A percentile compares a stretch with the other conserved stretches of the same genome.
phyloP scores from a whole-genome alignment of 1,284 basidiomycete genomes.

The Singerocomus inundabilis region DNA sequence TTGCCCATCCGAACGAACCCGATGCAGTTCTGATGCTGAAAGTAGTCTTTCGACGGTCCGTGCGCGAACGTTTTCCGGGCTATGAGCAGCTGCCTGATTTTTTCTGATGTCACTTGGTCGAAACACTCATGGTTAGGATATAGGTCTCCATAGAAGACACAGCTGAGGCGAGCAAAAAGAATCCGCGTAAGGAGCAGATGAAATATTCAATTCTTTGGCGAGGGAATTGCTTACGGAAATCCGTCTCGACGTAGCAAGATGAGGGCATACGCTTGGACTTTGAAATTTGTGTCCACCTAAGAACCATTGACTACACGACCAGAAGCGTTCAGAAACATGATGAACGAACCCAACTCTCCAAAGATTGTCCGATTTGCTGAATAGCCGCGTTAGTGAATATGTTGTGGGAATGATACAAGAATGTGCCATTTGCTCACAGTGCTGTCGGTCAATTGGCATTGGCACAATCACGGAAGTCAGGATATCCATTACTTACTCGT shows the following conservation, averaged over 20 bases:
- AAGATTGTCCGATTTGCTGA: conserved; percentile 68
- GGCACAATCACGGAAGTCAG: not conserved
- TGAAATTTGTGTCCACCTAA: conserved; percentile 67
- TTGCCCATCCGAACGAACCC: conserved; percentile 72
- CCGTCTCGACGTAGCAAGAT: conserved; percentile 82
- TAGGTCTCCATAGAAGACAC: conserved; percentile 91
- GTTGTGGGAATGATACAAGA: not conserved
- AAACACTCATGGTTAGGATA: conserved; percentile 71
- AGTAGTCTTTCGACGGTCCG: conserved; percentile 60
- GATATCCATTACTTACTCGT: conserved; percentile 54
- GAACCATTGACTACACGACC: not conserved
- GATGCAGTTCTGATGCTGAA: conserved; percentile 56
- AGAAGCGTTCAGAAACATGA: not conserved
- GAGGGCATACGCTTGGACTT: conserved; percentile 81
- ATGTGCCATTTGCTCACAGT: conserved; percentile 45
- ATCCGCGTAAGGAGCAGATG: not conserved
- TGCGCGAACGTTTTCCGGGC: conserved; percentile 65
- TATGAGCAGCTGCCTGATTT: conserved; percentile 52
- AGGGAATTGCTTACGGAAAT: conserved; percentile 66
- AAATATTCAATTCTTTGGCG: not conserved
- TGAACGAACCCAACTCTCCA: conserved; percentile 73
- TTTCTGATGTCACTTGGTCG: conserved; percentile 48
- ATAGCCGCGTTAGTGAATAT: conserved; percentile 6
- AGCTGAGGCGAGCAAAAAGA: conserved; percentile 43
- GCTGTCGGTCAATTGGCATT: conserved; percentile 31